A percentile compares a stretch with the other conserved stretches of the same genome.
phyloP scores from a whole-genome alignment of 2,329 filamentous ascomycete genomes.

The Sarocladium strictum region DNA sequence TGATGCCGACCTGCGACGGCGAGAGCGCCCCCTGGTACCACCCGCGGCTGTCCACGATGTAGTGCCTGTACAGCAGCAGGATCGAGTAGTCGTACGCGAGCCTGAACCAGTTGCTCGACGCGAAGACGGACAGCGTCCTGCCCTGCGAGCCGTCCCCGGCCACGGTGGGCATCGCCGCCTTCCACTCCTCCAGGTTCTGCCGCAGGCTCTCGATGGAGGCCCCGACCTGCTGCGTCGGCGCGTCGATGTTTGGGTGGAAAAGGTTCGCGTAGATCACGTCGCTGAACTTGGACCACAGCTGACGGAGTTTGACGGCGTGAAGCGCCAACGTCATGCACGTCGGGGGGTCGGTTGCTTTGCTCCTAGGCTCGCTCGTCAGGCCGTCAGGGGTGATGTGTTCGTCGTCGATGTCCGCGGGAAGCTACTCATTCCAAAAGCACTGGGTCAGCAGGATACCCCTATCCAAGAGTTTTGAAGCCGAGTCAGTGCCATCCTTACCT shows the following conservation, averaged over 20 bases:
- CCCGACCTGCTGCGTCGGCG: constrained; percentile 6
- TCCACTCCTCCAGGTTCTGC: constrained; percentile 22
- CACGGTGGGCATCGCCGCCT: constrained; percentile 15
- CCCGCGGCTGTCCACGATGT: constrained; percentile 13
- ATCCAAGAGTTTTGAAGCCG: no score
- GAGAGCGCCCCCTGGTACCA: background rate
- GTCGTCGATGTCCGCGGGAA: constrained; percentile 10
- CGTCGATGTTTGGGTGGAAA: background rate
- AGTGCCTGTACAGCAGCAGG: constrained; percentile 28
- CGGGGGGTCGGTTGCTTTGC: constrained; percentile 11
- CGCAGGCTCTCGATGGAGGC: constrained; percentile 16
- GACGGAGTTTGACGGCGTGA: constrained; percentile 23
- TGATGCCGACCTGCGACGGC: background rate
- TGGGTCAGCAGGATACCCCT: no score
- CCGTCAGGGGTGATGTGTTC: background rate
- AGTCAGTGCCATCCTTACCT: no score
- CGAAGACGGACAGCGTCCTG: constrained; percentile 24
- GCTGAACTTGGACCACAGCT: constrained; percentile 23
- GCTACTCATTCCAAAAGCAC: no score
- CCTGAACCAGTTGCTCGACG: constrained; percentile 30
- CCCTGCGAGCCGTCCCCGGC: background rate
- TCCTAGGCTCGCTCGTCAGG: background rate
- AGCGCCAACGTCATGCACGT: constrained; percentile 24
- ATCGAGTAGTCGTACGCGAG: constrained; percentile 32
- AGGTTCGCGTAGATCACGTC: constrained; percentile 18